Conservation (phyloP, 768 basidiomycete species). For the Tricholoma furcatifolium region DNA sequence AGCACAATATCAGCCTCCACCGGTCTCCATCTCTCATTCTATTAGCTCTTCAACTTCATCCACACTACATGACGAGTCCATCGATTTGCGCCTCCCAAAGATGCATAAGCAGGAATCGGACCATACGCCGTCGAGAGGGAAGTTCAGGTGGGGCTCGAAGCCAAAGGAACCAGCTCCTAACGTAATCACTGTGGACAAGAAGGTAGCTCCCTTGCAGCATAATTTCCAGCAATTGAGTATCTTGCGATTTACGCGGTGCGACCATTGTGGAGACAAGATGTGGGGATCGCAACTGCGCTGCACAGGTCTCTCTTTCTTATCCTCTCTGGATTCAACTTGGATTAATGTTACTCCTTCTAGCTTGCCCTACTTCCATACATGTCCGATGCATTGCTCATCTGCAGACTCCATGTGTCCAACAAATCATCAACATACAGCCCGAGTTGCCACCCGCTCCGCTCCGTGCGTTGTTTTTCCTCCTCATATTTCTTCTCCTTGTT, state of each 20-base stretch:
- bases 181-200: slow-evolving; percentile 25
- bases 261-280: slow-evolving; percentile 97
- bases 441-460: slow-evolving; percentile 32
- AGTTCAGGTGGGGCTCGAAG: slow-evolving; percentile 65
- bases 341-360: slow-evolving; percentile 35
- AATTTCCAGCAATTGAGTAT: slow-evolving; percentile 88
- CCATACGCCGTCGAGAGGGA: slow-evolving; percentile 50
- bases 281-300: slow-evolving; percentile 97
- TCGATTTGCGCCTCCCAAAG: slow-evolving; percentile 36
- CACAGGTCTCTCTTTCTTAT: slow-evolving; percentile 48
- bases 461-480: slow-evolving; percentile 32
- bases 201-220: slow-evolving; percentile 59
- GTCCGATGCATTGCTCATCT: slow-evolving; percentile 78
- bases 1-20: slow-evolving; percentile 26
- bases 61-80: slow-evolving; percentile 46
- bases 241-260: slow-evolving; percentile 87
- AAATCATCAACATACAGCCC: slow-evolving; percentile 23
- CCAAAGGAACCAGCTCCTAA: slow-evolving; percentile 43
- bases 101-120: slow-evolving; percentile 47
- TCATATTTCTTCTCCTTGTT: slow-evolving; percentile 7
- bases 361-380: slow-evolving; percentile 84
- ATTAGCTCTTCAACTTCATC: slow-evolving; percentile 48
- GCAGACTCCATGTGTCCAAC: slow-evolving; percentile 60
- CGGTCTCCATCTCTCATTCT: slow-evolving; percentile 31
- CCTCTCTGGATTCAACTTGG: background rate